Base-by-base conservation (phyloP, 1,284 basidiomycete genomes). In the Tilletia setariae region DNA sequence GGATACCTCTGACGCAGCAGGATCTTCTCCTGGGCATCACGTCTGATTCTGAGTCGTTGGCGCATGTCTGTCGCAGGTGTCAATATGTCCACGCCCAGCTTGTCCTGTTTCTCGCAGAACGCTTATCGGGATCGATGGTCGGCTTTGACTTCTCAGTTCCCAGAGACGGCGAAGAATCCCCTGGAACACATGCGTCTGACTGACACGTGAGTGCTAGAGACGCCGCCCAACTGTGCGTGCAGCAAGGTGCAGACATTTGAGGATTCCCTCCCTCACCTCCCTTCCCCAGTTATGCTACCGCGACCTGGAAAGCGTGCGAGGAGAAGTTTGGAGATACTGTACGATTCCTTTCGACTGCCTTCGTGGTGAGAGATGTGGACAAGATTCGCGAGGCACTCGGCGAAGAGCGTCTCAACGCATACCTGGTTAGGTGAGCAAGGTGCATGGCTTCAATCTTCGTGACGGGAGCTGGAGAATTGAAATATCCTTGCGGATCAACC, bases 91-190 rank as follows among this genome's bases (percentile, higher is more conserved):
- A 68, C 56, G 30, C 73, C 71, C n/a, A 67, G 67, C 9, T 67
- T 69, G 30, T 68, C 65, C 7, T 75, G 74, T 25, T 73, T 68
- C 64, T 70, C 69, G 7, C 68, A 66, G 63, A 68, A 75, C 56
- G 71, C 72, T 8, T 69, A 73, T 42, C 71, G 74, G n/a, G 74
- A 75, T 46, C 74, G 74, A 1, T 74, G 65, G 62, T 44, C 40
- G 15, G 47, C 66, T 28, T 51, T 66, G 43, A 67, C 72, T 0
- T 23, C 28, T 15, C 51, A 64, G 6, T 73, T 61, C 56, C 56
- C 56, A 32, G 56, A 61, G 56, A 61, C 56, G 15, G 28, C 28
- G 30, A 61, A 35, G 32, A 35, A 16, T 1, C 56, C 56, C 9
- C 9, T 61, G 15, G 56, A 61, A 21, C 56, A 61, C 28, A 25